Percentiles rank a stretch among this genome's conserved stretches.
Conservation (phyloP, 2,329 filamentous ascomycete species). For the Ceratocystiopsis brevicomis region DNA sequence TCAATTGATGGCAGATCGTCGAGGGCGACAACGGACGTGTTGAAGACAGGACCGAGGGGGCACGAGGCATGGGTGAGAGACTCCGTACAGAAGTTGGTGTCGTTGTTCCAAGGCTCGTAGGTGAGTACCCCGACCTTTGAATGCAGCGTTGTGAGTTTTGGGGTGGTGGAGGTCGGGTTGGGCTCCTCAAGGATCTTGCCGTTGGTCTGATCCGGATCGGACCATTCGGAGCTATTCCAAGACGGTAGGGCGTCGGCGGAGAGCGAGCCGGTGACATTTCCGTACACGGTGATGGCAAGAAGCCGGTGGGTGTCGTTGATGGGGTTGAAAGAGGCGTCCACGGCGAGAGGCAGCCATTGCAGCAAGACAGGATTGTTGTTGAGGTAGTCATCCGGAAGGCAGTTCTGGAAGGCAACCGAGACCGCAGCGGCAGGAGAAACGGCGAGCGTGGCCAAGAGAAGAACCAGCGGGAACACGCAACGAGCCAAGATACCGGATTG, state of each 20-base stretch:
- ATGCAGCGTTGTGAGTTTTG: slow-evolving; percentile 54
- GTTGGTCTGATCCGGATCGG: slow-evolving; percentile 34
- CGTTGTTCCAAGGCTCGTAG: slow-evolving; percentile 46
- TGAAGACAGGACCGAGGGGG: slow-evolving; percentile 58
- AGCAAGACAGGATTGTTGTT: slow-evolving; percentile 34
- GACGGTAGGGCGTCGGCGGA: slow-evolving; percentile 38
- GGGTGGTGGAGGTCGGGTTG: slow-evolving; percentile 22
- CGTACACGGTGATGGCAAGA: slow-evolving; percentile 66
- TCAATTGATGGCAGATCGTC: slow-evolving; percentile 50
- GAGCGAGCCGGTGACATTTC: slow-evolving; percentile 68
- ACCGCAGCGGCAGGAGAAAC: slow-evolving; percentile 36
- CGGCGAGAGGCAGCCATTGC: slow-evolving; percentile 60
- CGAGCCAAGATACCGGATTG: no score
- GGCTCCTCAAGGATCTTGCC: slow-evolving; percentile 63
- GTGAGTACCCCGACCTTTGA: slow-evolving; percentile 55
- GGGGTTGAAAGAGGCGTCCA: slow-evolving; percentile 55
- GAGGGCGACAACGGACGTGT: slow-evolving; percentile 15
- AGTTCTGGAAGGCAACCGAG: slow-evolving; percentile 67
- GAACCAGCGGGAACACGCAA: slow-evolving; percentile 12
- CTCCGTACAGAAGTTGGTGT: slow-evolving; percentile 46
- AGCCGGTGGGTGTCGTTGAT: slow-evolving; percentile 35
- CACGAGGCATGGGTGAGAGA: slow-evolving; percentile 43
- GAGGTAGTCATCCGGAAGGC: slow-evolving; percentile 41
- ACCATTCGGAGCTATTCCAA: slow-evolving; percentile 40
- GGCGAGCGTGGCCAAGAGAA: slow-evolving; percentile 21